Evolutionary conservation across 192 early-diverging fungal species (phyloP).

Genomic region (Entophlyctis helioformis): DNA sequence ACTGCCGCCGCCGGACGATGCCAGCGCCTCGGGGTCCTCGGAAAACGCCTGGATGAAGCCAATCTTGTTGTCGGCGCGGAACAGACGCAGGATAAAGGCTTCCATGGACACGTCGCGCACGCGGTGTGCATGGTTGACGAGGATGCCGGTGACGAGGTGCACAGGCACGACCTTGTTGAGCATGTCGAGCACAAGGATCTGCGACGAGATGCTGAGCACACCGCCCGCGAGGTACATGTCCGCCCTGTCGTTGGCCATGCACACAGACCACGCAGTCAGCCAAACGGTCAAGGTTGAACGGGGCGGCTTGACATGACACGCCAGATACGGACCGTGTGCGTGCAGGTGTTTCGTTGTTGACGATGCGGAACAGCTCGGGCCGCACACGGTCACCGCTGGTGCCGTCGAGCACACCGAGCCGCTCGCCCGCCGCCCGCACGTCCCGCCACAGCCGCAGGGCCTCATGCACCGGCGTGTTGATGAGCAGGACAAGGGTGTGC

Average conservation of each 20-base stretch:
- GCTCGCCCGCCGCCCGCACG: no score
- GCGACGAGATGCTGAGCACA: slow-evolving; percentile 71
- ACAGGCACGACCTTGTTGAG: slow-evolving; percentile 65
- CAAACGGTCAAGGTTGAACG: no score
- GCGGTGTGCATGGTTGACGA: slow-evolving; percentile 79
- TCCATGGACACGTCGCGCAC: slow-evolving; percentile 71
- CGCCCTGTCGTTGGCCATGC: slow-evolving; percentile 5
- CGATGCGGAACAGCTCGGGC: slow-evolving; percentile 32
- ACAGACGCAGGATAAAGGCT: slow-evolving; percentile 77
- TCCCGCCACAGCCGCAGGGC: no score
- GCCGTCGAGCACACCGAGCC: no score
- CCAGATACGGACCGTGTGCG: slow-evolving; percentile 41
- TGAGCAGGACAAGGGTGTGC: slow-evolving; percentile 61
- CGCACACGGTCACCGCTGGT: slow-evolving; percentile 33
- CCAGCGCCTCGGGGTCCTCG: slow-evolving; percentile 72
- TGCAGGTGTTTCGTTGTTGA: slow-evolving; percentile 46
- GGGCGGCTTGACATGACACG: no score
- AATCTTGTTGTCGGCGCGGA: slow-evolving; percentile 63
- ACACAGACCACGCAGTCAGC: neutral
- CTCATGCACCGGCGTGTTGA: slow-evolving; percentile 50
- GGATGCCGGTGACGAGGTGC: slow-evolving; percentile 65
- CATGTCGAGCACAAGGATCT: slow-evolving; percentile 82
- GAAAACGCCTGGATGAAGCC: slow-evolving; percentile 93
- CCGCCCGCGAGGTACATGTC: slow-evolving; percentile 72
- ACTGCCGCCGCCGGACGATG: no score